Evolutionary conservation across 495 filamentous ascomycete genomes (phyloP), one percentile per base, ranked within the genome.

Genomic region (Talaromyces liani): DNA sequence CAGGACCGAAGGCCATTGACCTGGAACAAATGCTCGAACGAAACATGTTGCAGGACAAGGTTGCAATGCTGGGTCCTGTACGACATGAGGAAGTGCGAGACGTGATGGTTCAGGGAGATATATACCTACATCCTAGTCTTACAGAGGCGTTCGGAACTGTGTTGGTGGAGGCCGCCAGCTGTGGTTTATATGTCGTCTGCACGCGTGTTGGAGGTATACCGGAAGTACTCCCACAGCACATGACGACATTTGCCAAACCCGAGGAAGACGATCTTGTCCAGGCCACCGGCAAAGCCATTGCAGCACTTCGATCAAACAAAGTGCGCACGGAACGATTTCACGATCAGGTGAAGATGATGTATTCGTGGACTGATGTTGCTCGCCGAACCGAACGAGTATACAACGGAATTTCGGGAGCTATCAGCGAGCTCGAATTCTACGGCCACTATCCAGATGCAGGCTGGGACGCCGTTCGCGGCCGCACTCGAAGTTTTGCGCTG

Each of bases 71-170:
- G 14, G 94, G 94, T 16, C 85, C 93, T 5, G 85, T 98, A 25
- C 87, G 94, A 20, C 94, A 98, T 71, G 95, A 98, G 71, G 92
- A 98, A 67, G 94, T 98, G 1, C 87, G 94, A 45, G 91, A 98
- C 73, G 93, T 98, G n/a, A 98, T 98, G 94, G 89, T 97, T 9
- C 84, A 91, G 57, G 94, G 94, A 0, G 92, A 98, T 69, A 95
- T 98, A 63, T 98, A 98, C 72, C 85, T 98, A 0, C 93, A 98
- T 72, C 95, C 94, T 0, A 92, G 88, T 31, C 81, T 98, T 34
- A 98, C 94, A 0, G 94, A 98, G 75, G 94, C 94, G 8, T 98
- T 98, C 69, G 94, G 94, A 2, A 98, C 94, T 0, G 94, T 98
- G 24, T 90, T 98, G 59, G 94, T 98, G 39, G 94, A 98, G 77